Conservation (phyloP, 2,329 filamentous ascomycete genomes). For the Aspergillus quadrilineatus region DNA sequence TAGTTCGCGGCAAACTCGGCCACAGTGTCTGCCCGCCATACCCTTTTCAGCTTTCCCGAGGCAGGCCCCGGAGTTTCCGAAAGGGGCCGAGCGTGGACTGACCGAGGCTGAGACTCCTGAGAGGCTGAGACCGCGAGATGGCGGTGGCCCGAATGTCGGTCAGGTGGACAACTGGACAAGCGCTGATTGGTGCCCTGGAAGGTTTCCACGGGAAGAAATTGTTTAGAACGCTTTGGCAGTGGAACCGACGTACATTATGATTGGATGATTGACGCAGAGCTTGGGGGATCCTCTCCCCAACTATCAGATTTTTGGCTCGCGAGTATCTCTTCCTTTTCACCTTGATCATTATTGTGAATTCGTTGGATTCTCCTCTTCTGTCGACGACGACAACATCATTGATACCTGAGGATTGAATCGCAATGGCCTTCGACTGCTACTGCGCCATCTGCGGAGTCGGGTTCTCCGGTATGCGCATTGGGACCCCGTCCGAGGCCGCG, state of each 20-base stretch:
- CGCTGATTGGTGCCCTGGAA: not conserved
- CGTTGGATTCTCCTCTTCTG: not conserved
- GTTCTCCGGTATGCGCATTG: slow-evolving; percentile 24
- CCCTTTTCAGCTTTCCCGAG: not conserved
- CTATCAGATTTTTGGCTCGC: not conserved
- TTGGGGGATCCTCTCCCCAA: not conserved
- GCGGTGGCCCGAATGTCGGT: not conserved
- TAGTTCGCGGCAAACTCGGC: not conserved
- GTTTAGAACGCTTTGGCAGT: not conserved
- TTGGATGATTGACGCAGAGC: not conserved
- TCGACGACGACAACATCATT: not conserved
- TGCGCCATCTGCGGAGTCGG: slow-evolving; percentile 25
- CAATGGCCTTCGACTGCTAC: slow-evolving; percentile 27
- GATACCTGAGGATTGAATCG: not conserved
- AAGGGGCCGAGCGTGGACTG: not conserved
- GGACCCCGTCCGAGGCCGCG: slow-evolving; percentile 18
- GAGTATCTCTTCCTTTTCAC: not conserved
- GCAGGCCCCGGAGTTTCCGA: not conserved
- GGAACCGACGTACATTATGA: not conserved
- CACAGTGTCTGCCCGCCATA: not conserved
- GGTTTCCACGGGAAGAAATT: not conserved
- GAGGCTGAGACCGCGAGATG: not conserved
- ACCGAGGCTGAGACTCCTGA: not conserved
- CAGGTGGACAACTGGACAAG: not conserved
- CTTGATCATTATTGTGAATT: not conserved